Evolutionary conservation across 306 rosid species (phyloP).

Genomic region (Cucumis sativus): DNA sequence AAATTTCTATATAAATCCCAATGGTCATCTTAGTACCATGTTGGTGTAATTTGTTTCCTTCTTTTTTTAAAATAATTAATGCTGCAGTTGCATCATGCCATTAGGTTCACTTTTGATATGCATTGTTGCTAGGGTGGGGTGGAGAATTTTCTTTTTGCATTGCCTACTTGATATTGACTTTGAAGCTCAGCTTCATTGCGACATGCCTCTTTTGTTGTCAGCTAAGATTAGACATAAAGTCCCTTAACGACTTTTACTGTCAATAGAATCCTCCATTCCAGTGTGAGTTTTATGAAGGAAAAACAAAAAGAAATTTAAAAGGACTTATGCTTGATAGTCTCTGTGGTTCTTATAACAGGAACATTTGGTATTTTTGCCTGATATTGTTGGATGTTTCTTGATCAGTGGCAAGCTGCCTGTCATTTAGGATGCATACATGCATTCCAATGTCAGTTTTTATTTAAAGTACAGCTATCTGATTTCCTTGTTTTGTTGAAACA

Average conservation of each 20-base stretch:
- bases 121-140: not conserved
- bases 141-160: not conserved
- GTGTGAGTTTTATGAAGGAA: not conserved
- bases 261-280: not conserved
- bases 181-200: not conserved
- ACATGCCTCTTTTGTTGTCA: not conserved
- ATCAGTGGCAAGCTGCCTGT: not conserved
- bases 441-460: not conserved
- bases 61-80: not conserved
- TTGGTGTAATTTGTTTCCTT: not conserved
- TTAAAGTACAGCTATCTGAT: not conserved
- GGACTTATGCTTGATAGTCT: not conserved
- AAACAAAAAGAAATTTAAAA: not conserved
- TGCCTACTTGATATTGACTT: not conserved
- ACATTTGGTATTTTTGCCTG: not conserved
- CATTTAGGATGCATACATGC: not conserved
- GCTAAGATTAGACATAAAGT: not conserved
- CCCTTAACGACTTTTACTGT: not conserved
- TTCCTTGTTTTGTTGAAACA: slow-evolving; percentile 18
- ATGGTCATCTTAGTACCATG: not conserved
- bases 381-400: not conserved
- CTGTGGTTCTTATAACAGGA: not conserved
- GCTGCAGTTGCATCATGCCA: not conserved
- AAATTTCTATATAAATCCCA: not conserved
- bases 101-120: not conserved